Evolutionary conservation across 345 rosid species (phyloP).

Genomic region (Eucalyptus caleyi): DNA sequence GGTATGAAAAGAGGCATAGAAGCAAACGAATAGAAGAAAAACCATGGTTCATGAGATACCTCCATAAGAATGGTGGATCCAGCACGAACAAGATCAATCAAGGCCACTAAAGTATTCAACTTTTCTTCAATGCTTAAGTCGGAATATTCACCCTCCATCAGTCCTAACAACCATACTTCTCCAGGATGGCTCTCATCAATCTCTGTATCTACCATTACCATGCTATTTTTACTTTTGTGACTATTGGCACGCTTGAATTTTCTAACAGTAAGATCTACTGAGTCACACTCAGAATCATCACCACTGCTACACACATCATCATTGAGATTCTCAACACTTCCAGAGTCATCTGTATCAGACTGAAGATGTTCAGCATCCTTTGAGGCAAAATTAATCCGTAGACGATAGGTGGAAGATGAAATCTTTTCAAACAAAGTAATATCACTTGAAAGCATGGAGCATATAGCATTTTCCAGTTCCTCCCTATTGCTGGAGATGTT

Average conservation of each 20-base stretch:
- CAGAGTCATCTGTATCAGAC: conserved; percentile 68
- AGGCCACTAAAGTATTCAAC: conserved; percentile 68
- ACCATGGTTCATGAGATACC: conserved; percentile 22
- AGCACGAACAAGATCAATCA: conserved; percentile 73
- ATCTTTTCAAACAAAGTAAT: conserved; percentile 91
- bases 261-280: conserved; percentile 18
- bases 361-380: conserved; percentile 33
- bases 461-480: conserved; percentile 56
- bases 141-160: conserved; percentile 93
- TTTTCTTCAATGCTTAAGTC: conserved; percentile 80
- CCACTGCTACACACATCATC: conserved; percentile 31
- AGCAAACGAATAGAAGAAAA: neutral
- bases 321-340: conserved; percentile 74
- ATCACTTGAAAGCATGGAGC: conserved; percentile 88
- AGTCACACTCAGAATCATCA: conserved; percentile 49
- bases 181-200: conserved; percentile 96
- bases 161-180: conserved; percentile 88
- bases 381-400: conserved; percentile 41
- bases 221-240: conserved; percentile 26
- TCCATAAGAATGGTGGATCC: conserved; percentile 67
- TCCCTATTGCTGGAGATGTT: conserved; percentile 41
- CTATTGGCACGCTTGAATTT: conserved; percentile 13
- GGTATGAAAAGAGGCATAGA: neutral
- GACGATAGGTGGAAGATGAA: conserved; percentile 65
- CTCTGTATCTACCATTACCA: conserved; percentile 36